Evolutionary conservation across 305 asterid species (phyloP).

Genomic region (Coffea humblotiana): DNA sequence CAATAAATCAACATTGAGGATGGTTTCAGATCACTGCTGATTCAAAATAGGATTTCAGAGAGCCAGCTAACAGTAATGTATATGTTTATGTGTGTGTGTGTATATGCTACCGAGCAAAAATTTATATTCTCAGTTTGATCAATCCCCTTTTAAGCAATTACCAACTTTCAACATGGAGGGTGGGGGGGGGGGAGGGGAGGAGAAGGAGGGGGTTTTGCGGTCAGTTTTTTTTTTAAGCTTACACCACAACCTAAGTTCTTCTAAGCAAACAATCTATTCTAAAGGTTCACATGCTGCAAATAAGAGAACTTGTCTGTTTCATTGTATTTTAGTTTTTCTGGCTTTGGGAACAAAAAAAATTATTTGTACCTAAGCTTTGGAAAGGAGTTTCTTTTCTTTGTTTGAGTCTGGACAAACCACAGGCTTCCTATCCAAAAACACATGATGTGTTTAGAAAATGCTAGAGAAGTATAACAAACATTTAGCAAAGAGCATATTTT

Average conservation of each 20-base stretch:
- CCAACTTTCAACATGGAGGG: neutral
- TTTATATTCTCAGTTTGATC: neutral
- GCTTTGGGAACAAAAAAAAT: neutral
- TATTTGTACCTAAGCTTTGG: neutral
- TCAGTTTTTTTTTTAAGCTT: neutral
- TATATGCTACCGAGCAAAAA: neutral
- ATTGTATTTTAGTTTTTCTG: neutral
- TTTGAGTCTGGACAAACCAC: neutral
- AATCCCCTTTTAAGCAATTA: neutral
- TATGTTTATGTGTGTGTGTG: too few species aligned
- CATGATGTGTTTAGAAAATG: neutral
- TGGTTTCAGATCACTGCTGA: neutral
- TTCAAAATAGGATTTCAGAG: neutral
- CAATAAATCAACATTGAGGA: neutral
- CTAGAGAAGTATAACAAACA: neutral
- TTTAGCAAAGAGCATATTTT: neutral
- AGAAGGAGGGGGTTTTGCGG: too few species aligned
- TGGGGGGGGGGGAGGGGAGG: neutral
- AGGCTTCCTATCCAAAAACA: too few species aligned
- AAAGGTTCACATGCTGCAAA: neutral
- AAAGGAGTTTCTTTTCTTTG: neutral
- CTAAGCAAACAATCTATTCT: neutral
- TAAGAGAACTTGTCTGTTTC: neutral
- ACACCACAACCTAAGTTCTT: neutral
- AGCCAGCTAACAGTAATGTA: neutral